Conservation (phyloP, 2,329 filamentous ascomycete genomes). For the Alternaria burnsii region DNA sequence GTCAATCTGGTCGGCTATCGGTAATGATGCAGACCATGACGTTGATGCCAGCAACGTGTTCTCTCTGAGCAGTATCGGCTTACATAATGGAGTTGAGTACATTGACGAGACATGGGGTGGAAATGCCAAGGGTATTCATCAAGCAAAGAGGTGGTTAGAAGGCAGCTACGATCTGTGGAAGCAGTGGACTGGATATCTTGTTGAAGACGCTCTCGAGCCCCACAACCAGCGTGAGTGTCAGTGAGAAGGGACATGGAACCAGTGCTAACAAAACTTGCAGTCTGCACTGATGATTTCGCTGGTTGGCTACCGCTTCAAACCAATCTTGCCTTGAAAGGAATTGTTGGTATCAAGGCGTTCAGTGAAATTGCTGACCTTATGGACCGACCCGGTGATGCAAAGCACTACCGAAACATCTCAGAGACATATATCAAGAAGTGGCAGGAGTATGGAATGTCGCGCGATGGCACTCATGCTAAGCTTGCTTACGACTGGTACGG, state of each 20-base stretch:
- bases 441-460: constrained; percentile 74
- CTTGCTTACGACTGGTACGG: constrained; percentile 82
- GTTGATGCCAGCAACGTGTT: constrained; percentile 53
- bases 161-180: constrained; percentile 76
- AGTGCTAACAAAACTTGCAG: constrained; percentile 42
- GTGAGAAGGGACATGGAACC: background rate
- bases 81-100: constrained; percentile 60
- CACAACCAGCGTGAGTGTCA: constrained; percentile 68
- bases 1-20: constrained; percentile 66
- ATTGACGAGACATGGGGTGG: constrained; percentile 71
- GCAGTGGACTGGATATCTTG: constrained; percentile 80
- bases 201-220: constrained; percentile 78
- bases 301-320: constrained; percentile 81
- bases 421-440: constrained; percentile 76
- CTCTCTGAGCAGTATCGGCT: constrained; percentile 60
- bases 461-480: constrained; percentile 75
- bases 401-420: constrained; percentile 69
- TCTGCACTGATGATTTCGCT: constrained; percentile 86
- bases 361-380: constrained; percentile 71
- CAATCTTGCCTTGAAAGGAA: constrained; percentile 83
- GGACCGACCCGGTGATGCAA: constrained; percentile 64
- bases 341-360: constrained; percentile 83
- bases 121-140: constrained; percentile 61
- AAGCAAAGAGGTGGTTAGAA: constrained; percentile 71
- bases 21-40: constrained; percentile 34